Conservation (phyloP, 2,329 filamentous ascomycete genomes). For the Colletotrichum noveboracense region DNA sequence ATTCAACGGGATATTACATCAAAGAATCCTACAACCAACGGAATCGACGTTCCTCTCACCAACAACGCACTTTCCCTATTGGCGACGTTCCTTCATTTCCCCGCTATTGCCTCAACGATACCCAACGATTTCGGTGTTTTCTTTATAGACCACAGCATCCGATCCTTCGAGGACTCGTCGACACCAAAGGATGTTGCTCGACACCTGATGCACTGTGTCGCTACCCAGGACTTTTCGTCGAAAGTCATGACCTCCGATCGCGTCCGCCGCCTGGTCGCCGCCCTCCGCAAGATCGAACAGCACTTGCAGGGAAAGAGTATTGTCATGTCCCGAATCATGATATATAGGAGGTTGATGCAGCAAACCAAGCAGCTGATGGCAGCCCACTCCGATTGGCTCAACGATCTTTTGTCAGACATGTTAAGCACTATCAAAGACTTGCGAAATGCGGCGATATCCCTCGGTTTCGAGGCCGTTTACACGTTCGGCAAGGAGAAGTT, state of each 20-base stretch:
- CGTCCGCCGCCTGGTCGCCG: slow-evolving; percentile 71
- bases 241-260: slow-evolving; percentile 77
- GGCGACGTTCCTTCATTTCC: slow-evolving; percentile 76
- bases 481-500: slow-evolving; percentile 71
- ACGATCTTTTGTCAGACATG: slow-evolving; percentile 82
- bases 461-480: slow-evolving; percentile 75
- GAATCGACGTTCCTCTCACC: slow-evolving; percentile 71
- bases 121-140: slow-evolving; percentile 81
- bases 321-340: slow-evolving; percentile 74
- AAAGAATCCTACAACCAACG: slow-evolving; percentile 56
- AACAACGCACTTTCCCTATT: slow-evolving; percentile 81
- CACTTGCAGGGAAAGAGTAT: slow-evolving; percentile 82
- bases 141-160: slow-evolving; percentile 81
- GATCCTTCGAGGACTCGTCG: slow-evolving; percentile 70
- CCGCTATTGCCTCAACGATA: slow-evolving; percentile 72
- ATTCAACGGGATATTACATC: slow-evolving; percentile 81
- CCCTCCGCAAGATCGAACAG: slow-evolving; percentile 75
- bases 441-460: slow-evolving; percentile 72
- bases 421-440: slow-evolving; percentile 81
- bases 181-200: slow-evolving; percentile 80
- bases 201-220: slow-evolving; percentile 80
- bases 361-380: slow-evolving; percentile 76
- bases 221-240: slow-evolving; percentile 77
- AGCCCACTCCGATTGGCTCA: slow-evolving; percentile 77
- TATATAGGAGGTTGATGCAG: slow-evolving; percentile 79